Conservation (phyloP, 176 grass and related monocot genomes). For the Zea mays region Zm-B73-REFERENCE-NAM-5.0 NC_050097.1:203394001-203394500, state of each 20-base stretch:
- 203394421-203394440: constrained; percentile 80
- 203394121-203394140: constrained; percentile 66
- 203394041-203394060: background rate
- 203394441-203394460: constrained; percentile 59
- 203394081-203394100: constrained; percentile 8
- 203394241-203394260: constrained; percentile 29
- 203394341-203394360: constrained; percentile 21
- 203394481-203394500: constrained; percentile 58
- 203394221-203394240: constrained; percentile 74
- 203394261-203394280: constrained; percentile 11
- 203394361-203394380: constrained; percentile 51
- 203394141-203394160: constrained; percentile 67
- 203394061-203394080: background rate
- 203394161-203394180: constrained; percentile 68
- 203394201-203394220: constrained; percentile 58
- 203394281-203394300: constrained; percentile 2
- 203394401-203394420: constrained; percentile 92
- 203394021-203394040: background rate
- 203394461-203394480: constrained; percentile 55
- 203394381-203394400: constrained; percentile 89
- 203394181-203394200: constrained; percentile 62
- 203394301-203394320: constrained; percentile 3
- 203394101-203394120: constrained; percentile 47
- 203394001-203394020: constrained; percentile 4
- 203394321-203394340: background rate